Base-by-base conservation (phyloP, 495 filamentous ascomycete species). In the Aspergillus cavernicola region DNA sequence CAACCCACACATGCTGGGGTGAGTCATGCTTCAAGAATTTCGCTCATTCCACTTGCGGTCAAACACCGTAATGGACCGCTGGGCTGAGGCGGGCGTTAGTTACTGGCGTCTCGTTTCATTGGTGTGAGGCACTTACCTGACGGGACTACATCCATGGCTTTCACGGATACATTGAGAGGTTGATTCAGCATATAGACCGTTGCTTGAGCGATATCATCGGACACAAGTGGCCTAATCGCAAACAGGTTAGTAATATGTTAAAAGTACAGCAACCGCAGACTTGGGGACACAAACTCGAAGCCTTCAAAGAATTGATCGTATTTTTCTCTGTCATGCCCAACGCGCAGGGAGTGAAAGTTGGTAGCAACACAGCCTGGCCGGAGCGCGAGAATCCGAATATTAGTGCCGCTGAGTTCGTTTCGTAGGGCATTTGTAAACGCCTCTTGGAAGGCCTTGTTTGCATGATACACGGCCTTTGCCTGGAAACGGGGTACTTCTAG, bases 131-230 rank as follows among this genome's bases (percentile, higher is more conserved):
- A n/a, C n/a, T n/a, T n/a, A n/a, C n/a, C n/a, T n/a, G n/a, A 61
- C n/a, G 69, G 66, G 41, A 74, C 67, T 39, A 68, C 39, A 57
- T 74, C 70, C 43, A 74, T 28, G 11, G 69, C 69, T 58, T 70
- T 72, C 1, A 72, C 53, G 29, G 62, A 66, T 10, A 69, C 56
- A 50, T 57, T 63, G 16, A 52, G 0, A 10, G 63, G 61, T 42
- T 53, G 56, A 19, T 50, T 40, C 19, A 74, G 51, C 70, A 70
- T 69, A 33, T 57, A 69, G 11, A 63, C 33, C 2, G 58, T 69
- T 0, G 63, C 60, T 1, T 57, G 38, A 0, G 69, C 64, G 31
- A 74, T 56, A 61, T 72, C 69, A 15, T 58, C 44, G 11, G 67
- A 39, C 11, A 61, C 46, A 15, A 74, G 53, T 0, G 65, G 65